Evolutionary conservation across 1,284 basidiomycete species (phyloP).

Genomic region (Rhodotorula sp.): DNA sequence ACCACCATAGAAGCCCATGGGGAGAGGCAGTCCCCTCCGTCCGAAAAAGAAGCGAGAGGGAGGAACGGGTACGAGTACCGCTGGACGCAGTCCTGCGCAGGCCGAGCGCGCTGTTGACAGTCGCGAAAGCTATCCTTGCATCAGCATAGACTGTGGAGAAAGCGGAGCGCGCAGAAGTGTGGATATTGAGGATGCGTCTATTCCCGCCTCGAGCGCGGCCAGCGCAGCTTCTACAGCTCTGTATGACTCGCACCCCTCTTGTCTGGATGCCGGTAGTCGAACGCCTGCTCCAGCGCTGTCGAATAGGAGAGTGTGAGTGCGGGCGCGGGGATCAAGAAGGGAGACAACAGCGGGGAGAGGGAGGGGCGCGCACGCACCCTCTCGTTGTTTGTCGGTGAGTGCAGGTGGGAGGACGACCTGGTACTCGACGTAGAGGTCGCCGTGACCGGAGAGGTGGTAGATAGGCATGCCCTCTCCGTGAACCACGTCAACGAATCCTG

Average conservation of each 20-base stretch:
- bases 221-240: slow-evolving; percentile 15
- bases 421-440: slow-evolving; percentile 88
- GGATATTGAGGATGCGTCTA: neutral
- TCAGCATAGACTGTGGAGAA: too few relatives aligned
- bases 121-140: too few relatives aligned
- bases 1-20: too few relatives aligned
- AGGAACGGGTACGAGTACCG: too few relatives aligned
- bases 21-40: too few relatives aligned
- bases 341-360: neutral
- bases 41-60: too few relatives aligned
- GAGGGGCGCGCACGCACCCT: neutral
- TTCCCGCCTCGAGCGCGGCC: neutral
- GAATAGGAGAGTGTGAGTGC: neutral
- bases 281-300: slow-evolving; percentile 25
- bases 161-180: too few relatives aligned
- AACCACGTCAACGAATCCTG: slow-evolving; percentile 80
- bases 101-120: too few relatives aligned
- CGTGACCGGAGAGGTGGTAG: slow-evolving; percentile 56
- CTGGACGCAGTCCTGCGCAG: too few relatives aligned
- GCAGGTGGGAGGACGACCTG: slow-evolving; percentile 78
- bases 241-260: neutral
- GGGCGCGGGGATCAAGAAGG: neutral
- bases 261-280: slow-evolving; percentile 24
- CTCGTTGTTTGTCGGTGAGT: slow-evolving; percentile 54
- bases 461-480: slow-evolving; percentile 69